phyloP scores from a whole-genome alignment of 345 rosid species.

The Firmiana major region DNA sequence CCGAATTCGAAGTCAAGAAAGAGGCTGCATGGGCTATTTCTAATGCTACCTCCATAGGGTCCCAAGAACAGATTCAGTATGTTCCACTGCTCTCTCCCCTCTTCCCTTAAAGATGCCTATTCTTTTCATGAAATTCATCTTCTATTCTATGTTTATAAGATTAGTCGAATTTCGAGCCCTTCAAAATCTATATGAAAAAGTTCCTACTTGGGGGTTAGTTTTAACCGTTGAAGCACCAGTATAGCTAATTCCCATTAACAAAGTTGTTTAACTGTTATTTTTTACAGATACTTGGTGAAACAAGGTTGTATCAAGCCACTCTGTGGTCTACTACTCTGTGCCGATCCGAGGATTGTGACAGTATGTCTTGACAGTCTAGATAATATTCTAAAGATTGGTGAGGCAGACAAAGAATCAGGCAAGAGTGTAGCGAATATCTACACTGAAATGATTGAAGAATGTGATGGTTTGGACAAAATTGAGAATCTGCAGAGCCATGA shows the following conservation, averaged over 20 bases:
- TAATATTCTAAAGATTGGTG: slow-evolving; percentile 66
- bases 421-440: slow-evolving; percentile 43
- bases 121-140: neutral
- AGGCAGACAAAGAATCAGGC: slow-evolving; percentile 53
- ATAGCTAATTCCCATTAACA: neutral
- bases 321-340: slow-evolving; percentile 66
- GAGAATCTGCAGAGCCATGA: slow-evolving; percentile 72
- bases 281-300: slow-evolving; percentile 47
- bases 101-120: neutral
- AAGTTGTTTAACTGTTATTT: neutral
- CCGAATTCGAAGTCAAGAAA: slow-evolving; percentile 77
- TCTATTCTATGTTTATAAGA: neutral
- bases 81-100: neutral
- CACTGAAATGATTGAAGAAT: slow-evolving; percentile 63
- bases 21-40: slow-evolving; percentile 88
- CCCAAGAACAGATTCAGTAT: slow-evolving; percentile 67
- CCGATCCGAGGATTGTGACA: slow-evolving; percentile 60
- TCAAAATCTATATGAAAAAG: neutral
- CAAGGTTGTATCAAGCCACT: slow-evolving; percentile 69
- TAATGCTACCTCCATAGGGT: slow-evolving; percentile 73
- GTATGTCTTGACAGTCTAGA: slow-evolving; percentile 73
- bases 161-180: neutral
- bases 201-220: neutral
- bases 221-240: neutral
- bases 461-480: slow-evolving; percentile 69